These are phyloP conservation scores for Hansenula sp. DNA, from an alignment of 1,139 yeast species.

Conservation along the genomic window DNA sequence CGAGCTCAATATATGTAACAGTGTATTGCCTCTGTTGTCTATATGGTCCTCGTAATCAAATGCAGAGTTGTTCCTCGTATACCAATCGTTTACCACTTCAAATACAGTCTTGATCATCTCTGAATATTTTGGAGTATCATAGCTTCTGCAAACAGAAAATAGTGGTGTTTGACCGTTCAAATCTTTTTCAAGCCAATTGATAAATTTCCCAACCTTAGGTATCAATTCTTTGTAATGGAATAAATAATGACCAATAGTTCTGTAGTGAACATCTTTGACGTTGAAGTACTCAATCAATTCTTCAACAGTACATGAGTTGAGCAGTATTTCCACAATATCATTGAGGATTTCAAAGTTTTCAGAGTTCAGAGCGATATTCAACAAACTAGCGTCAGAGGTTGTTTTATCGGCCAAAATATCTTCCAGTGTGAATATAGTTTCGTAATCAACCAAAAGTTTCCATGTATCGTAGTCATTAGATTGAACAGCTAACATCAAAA, in stretches of 20 bases:
- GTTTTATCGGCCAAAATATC: constrained; percentile 65
- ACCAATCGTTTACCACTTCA: constrained; percentile 40
- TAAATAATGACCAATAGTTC: constrained; percentile 74
- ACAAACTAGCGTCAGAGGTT: constrained; percentile 47
- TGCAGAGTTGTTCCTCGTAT: constrained; percentile 23
- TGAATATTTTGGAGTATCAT: constrained; percentile 69
- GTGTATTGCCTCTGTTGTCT: constrained; percentile 70
- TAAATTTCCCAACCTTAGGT: constrained; percentile 47
- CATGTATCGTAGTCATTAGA: constrained; percentile 40
- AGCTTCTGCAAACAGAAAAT: constrained; percentile 71
- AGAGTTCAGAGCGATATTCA: constrained; percentile 57
- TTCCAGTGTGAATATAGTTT: constrained; percentile 54
- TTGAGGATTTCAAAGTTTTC: constrained; percentile 47
- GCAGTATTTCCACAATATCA: constrained; percentile 44
- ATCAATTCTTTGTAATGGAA: constrained; percentile 57
- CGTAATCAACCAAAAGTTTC: constrained; percentile 41
- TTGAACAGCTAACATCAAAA: constrained; percentile 50
- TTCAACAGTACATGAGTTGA: constrained; percentile 36
- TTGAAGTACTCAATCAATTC: constrained; percentile 52
- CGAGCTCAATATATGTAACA: constrained; percentile 66
- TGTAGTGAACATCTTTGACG: constrained; percentile 43
- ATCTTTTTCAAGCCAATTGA: constrained; percentile 75
- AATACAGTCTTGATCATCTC: constrained; percentile 47
- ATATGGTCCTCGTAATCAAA: constrained; percentile 56
- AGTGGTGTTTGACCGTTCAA: constrained; percentile 73